These are phyloP conservation scores for Cryptococcus maquisensis DNA, from an alignment of 1,284 basidiomycete genomes.

Conservation along the genomic window DNA sequence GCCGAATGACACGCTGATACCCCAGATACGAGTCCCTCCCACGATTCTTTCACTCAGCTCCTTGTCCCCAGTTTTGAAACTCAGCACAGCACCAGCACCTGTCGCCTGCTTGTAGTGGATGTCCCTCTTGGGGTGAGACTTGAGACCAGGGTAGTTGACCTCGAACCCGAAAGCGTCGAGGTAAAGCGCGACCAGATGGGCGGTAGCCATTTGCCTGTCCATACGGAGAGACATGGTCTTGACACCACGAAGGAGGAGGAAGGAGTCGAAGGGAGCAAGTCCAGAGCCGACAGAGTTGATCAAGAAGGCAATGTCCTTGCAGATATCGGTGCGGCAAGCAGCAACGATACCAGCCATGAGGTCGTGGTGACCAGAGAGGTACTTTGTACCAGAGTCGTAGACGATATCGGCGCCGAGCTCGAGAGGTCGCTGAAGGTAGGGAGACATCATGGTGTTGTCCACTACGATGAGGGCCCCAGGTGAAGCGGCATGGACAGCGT, in stretches of 20 bases:
- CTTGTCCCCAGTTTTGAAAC: conserved; percentile 91
- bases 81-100: conserved; percentile 90
- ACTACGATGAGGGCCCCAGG: conserved; percentile 83
- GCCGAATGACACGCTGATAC: conserved; percentile 96
- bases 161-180: conserved; percentile 82
- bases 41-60: conserved; percentile 88
- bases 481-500: conserved; percentile 72
- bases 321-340: conserved; percentile 86
- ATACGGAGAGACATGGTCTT: conserved; percentile 97
- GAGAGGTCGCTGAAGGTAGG: conserved; percentile 91
- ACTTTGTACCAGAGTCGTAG: conserved; percentile 98
- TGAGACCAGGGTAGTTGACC: conserved; percentile 90
- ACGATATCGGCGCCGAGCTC: conserved; percentile 96
- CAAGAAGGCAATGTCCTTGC: conserved; percentile 82
- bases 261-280: conserved; percentile 90
- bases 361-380: conserved; percentile 96
- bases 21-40: conserved; percentile 88
- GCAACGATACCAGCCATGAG: conserved; percentile 95
- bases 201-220: conserved; percentile 85
- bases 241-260: conserved; percentile 89
- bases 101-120: conserved; percentile 83
- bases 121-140: conserved; percentile 75
- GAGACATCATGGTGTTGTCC: conserved; percentile 99
- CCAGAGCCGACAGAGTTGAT: conserved; percentile 99
- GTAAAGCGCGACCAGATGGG: conserved; percentile 81